Conservation (phyloP, 805 yeast species). For the Ogataea zsoltii region DNA sequence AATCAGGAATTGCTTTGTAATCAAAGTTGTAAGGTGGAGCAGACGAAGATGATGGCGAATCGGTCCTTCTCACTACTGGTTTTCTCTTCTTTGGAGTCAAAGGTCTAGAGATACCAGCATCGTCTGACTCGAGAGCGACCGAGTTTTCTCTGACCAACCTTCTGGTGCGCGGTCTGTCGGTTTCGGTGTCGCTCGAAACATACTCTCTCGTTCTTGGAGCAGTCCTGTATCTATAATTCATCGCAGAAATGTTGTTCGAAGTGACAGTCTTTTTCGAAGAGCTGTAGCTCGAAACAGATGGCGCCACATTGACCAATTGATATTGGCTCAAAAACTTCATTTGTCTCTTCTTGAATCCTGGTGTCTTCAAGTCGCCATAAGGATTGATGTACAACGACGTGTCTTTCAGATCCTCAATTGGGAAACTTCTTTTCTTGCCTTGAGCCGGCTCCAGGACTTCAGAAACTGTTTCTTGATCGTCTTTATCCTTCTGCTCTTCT, state of each 20-base stretch:
- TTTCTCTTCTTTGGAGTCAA: slow-evolving; percentile 41
- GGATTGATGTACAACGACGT: slow-evolving; percentile 53
- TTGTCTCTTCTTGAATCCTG: slow-evolving; percentile 50
- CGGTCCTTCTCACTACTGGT: slow-evolving; percentile 25
- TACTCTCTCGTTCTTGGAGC: slow-evolving; percentile 31
- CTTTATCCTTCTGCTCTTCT: slow-evolving; percentile 11
- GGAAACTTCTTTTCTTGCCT: slow-evolving; percentile 37
- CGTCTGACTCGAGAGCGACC: slow-evolving; percentile 33
- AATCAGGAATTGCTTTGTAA: slow-evolving; percentile 78
- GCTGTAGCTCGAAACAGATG: slow-evolving; percentile 6
- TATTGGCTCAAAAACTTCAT: slow-evolving; percentile 56
- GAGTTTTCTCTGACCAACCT: slow-evolving; percentile 47
- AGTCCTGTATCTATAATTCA: slow-evolving; percentile 27
- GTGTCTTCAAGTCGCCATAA: slow-evolving; percentile 44
- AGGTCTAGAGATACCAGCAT: slow-evolving; percentile 32
- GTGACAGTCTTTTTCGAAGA: slow-evolving; percentile 13
- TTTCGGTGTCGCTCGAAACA: slow-evolving; percentile 35
- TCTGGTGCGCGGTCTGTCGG: slow-evolving; percentile 61
- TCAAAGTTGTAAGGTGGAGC: slow-evolving; percentile 54
- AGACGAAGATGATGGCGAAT: slow-evolving; percentile 32
- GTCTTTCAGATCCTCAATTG: slow-evolving; percentile 44
- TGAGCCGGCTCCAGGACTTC: slow-evolving; percentile 2
- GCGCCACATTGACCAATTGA: slow-evolving; percentile 32
- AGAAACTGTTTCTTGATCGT: slow-evolving; percentile 2
- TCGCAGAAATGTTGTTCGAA: slow-evolving; percentile 12